Percentiles rank a stretch among this genome's conserved stretches.
Conservation (phyloP, 2,329 filamentous ascomycete genomes). For the Tolypocladium capitatum region DNA sequence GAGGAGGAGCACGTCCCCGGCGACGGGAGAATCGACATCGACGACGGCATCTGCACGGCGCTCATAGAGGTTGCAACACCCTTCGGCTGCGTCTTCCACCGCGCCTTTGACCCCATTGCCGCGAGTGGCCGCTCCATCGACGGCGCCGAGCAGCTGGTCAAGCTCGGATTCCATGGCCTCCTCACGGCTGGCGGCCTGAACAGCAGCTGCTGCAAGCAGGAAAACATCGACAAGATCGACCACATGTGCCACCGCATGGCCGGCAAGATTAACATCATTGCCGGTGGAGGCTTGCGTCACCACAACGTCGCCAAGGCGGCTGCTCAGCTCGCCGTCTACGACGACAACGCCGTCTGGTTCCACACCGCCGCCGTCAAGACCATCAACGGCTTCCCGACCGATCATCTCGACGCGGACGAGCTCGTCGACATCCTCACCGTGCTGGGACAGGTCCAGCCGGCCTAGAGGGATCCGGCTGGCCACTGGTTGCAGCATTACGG, state of each 20-base stretch:
- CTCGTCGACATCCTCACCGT: conserved; percentile 8
- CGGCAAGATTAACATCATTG: conserved; percentile 30
- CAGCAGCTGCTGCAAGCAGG: conserved; percentile 13
- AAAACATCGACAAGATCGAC: conserved; percentile 24
- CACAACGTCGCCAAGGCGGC: conserved; percentile 21
- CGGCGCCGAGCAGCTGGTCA: conserved; percentile 19
- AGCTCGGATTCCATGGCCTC: conserved; percentile 35
- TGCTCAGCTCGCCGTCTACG: conserved; percentile 11
- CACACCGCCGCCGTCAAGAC: conserved; percentile 28
- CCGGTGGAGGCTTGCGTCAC: conserved; percentile 37
- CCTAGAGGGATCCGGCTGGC: conserved; percentile 16
- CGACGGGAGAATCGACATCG: conserved; percentile 16
- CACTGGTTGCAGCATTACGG: conserved; percentile 12
- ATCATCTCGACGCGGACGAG: conserved; percentile 13
- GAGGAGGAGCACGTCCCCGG: background rate
- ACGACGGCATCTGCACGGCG: conserved; percentile 23
- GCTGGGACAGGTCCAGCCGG: conserved; percentile 10
- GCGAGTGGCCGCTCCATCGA: conserved; percentile 8
- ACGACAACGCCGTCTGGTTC: conserved; percentile 22
- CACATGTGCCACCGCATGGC: conserved; percentile 18
- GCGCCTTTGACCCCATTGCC: conserved; percentile 39
- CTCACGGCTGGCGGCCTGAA: conserved; percentile 40
- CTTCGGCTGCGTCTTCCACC: conserved; percentile 37
- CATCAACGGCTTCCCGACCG: conserved; percentile 5
- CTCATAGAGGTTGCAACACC: conserved; percentile 30